These are phyloP conservation scores for Cunninghamia lanceolata DNA, from an alignment of 75 land plant species.

Conservation along the genomic window DNA sequence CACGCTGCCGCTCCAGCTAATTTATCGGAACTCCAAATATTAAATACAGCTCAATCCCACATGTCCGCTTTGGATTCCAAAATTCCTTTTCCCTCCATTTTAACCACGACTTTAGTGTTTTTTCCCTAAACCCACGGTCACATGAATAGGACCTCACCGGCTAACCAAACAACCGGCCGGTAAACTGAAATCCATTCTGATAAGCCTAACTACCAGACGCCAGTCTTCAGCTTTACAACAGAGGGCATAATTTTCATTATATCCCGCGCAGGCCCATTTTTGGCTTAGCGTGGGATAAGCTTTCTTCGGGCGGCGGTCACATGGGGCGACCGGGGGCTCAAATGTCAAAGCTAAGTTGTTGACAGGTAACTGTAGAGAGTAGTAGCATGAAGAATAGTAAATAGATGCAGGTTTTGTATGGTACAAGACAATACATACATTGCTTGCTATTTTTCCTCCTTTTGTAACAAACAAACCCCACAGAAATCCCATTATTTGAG, in stretches of 20 bases:
- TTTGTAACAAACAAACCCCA: neutral
- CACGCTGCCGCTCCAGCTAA: neutral
- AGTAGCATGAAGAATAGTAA: neutral
- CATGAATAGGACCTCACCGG: neutral
- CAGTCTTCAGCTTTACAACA: neutral
- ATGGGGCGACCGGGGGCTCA: neutral
- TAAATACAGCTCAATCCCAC: neutral
- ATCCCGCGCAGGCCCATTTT: neutral
- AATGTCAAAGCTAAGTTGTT: neutral
- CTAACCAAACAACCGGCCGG: neutral
- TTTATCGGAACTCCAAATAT: neutral
- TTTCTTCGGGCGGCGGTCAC: neutral
- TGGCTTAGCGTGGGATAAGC: neutral
- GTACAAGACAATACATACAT: neutral
- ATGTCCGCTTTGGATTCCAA: neutral
- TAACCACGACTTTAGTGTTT: neutral
- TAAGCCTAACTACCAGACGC: neutral
- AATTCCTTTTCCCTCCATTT: neutral
- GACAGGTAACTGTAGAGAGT: neutral
- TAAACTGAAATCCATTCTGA: neutral
- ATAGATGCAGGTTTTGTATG: neutral
- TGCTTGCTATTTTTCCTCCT: neutral
- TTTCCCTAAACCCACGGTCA: neutral
- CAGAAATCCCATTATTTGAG: neutral
- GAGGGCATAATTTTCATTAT: neutral